phyloP scores from a whole-genome alignment of 2,329 filamentous ascomycete genomes.

The Cladosporium oxysporum region DNA sequence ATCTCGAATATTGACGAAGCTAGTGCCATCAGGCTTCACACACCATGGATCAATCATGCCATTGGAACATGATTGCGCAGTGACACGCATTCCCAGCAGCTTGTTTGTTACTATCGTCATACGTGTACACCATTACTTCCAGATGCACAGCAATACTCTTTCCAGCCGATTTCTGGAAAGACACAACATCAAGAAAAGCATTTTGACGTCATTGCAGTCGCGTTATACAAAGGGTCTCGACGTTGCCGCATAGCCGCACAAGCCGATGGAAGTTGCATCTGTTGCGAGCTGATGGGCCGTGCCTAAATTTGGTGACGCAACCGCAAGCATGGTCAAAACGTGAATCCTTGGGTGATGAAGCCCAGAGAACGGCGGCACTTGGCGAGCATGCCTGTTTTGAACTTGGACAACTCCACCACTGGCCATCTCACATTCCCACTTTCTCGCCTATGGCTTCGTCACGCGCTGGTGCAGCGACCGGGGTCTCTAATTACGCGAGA shows the following conservation, averaged over 20 bases:
- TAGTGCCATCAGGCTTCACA: background rate
- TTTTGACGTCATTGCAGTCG: background rate
- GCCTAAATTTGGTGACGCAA: conserved; percentile 15
- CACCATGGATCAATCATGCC: background rate
- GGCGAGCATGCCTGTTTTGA: background rate
- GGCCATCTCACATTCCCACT: conserved; percentile 8
- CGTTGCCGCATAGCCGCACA: background rate
- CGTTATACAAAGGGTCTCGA: background rate
- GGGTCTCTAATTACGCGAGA: background rate
- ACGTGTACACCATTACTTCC: background rate
- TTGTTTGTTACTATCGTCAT: background rate
- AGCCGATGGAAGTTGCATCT: background rate
- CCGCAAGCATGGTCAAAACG: background rate
- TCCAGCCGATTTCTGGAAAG: background rate
- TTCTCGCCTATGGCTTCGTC: conserved; percentile 7
- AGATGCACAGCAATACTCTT: background rate
- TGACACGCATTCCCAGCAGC: background rate
- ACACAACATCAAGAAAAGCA: background rate
- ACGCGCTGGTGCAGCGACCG: background rate
- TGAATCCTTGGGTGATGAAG: conserved; percentile 12
- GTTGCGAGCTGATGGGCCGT: conserved; percentile 2
- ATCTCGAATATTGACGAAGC: background rate
- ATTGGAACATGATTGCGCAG: background rate
- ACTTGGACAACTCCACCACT: conserved; percentile 16
- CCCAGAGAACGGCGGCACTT: conserved; percentile 7